Evolutionary conservation across 2,329 filamentous ascomycete genomes (phyloP), one percentile per base, ranked within the genome.

Genomic region (Fusarium anthophilum): DNA sequence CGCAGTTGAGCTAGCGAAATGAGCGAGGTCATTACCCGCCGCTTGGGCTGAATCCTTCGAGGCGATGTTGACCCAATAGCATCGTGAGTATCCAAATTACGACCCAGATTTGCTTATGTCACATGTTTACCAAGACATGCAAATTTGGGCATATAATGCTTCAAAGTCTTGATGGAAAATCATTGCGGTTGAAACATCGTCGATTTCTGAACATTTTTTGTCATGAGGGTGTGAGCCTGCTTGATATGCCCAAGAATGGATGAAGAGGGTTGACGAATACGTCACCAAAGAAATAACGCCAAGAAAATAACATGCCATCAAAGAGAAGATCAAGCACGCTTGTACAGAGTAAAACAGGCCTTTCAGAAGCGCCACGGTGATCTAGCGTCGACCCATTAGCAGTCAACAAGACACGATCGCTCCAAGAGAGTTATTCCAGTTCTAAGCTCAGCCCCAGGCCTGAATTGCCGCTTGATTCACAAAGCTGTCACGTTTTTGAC

Each of bases 1-100:
- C 41, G n/a, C 18, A 48, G 24, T 32, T 24, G 35, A 32, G 47
- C 39, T 48, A 55, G 43, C 43, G 66, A 69, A 69, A 69, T 69
- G 48, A 69, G 32, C 43, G 47, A 37, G n/a, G n/a, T 26, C 39
- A 47, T 47, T n/a, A 15, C 35, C 35, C 53, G n/a, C 20, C 4
- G 12, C n/a, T 47, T 60, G 13, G 26, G 9, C 43, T 24, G 24
- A 38, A 69, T 69, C 66, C 64, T 69, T 69, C 30, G 22, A n/a
- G 48, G 26, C 37, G 18, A 35, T 54, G 43, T 14, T 51, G n/a
- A 37, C 17, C 55, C 45, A 69, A 69, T 62, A 38, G 26, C 26
- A 32, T 22, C 20, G 22, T n/a, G 15, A 24, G 20, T 6, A 32
- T 18, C 10, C 20, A 55, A 41, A 55, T 41, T n/a, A 41, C 24